These are phyloP conservation scores for Leishmania amazonensis DNA, from an alignment of 208 protist species.

Conservation along the genomic window DNA sequence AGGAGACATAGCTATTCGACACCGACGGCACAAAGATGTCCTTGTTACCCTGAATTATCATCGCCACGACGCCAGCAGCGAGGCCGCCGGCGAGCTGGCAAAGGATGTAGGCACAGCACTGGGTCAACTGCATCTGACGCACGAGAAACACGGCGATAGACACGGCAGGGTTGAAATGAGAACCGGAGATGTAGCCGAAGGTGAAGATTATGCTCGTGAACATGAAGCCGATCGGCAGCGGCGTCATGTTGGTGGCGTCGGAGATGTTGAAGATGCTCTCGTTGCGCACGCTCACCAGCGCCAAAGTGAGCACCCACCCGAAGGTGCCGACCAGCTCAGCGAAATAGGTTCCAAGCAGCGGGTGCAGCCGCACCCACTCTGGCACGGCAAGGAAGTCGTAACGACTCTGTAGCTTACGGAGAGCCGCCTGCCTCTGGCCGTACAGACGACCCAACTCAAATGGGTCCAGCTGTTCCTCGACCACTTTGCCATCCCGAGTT, in stretches of 20 bases:
- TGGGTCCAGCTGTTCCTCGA: constrained; percentile 60
- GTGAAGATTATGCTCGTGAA: constrained; percentile 83
- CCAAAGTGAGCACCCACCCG: constrained; percentile 71
- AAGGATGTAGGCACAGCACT: constrained; percentile 63
- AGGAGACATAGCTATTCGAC: constrained; percentile 54
- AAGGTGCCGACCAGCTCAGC: constrained; percentile 84
- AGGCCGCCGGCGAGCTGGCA: constrained; percentile 68
- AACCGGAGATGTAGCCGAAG: constrained; percentile 81
- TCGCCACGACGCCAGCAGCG: constrained; percentile 69
- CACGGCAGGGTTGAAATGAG: constrained; percentile 87
- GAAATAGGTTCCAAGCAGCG: constrained; percentile 78
- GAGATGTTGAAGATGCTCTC: constrained; percentile 55
- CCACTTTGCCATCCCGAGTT: constrained; percentile 45
- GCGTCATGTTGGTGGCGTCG: constrained; percentile 72
- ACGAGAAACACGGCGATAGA: constrained; percentile 76
- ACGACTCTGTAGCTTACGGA: constrained; percentile 48
- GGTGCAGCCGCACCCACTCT: constrained; percentile 84
- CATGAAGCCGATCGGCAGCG: constrained; percentile 84
- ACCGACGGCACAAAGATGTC: constrained; percentile 79
- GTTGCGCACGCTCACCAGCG: constrained; percentile 76
- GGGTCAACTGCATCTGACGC: constrained; percentile 52
- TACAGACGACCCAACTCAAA: constrained; percentile 67
- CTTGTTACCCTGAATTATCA: constrained; percentile 69
- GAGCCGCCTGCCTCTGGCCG: constrained; percentile 70
- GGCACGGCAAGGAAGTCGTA: constrained; percentile 79